phyloP scores from a whole-genome alignment of 2,329 filamentous ascomycete species.

The Ceratocystiopsis minuta region DNA sequence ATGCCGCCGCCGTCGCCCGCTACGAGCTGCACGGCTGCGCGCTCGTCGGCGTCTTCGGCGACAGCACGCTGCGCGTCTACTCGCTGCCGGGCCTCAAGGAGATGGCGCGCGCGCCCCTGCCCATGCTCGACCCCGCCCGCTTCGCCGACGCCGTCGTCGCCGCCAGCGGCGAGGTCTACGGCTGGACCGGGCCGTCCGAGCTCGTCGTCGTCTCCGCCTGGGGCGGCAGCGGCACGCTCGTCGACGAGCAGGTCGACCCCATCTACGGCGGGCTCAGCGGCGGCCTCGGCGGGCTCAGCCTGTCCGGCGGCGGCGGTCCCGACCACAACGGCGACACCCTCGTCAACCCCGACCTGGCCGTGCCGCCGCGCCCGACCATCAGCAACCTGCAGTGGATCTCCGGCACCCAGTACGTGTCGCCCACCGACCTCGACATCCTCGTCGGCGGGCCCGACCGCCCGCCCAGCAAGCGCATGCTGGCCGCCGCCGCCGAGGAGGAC shows the following conservation, averaged over 20 bases:
- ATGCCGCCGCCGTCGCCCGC: slow-evolving; percentile 59
- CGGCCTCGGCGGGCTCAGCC: slow-evolving; percentile 75
- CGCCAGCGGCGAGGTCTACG: slow-evolving; percentile 63
- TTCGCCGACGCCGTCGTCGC: slow-evolving; percentile 53
- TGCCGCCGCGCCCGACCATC: slow-evolving; percentile 76
- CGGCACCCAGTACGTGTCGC: slow-evolving; percentile 79
- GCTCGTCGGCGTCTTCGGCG: slow-evolving; percentile 69
- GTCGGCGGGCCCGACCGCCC: slow-evolving; percentile 81
- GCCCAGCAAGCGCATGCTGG: slow-evolving; percentile 73
- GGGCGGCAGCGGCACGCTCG: slow-evolving; percentile 28
- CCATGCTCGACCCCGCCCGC: slow-evolving; percentile 57
- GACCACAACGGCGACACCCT: slow-evolving; percentile 50
- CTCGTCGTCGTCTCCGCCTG: slow-evolving; percentile 69
- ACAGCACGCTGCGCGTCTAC: slow-evolving; percentile 62
- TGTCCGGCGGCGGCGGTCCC: slow-evolving; percentile 44
- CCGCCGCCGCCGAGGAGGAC: slow-evolving; percentile 59
- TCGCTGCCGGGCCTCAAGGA: slow-evolving; percentile 81
- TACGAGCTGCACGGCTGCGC: slow-evolving; percentile 60
- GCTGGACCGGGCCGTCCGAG: slow-evolving; percentile 79
- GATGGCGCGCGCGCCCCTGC: slow-evolving; percentile 48
- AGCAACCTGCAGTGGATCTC: slow-evolving; percentile 94
- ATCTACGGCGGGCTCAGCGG: slow-evolving; percentile 14
- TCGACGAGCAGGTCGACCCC: slow-evolving; percentile 42
- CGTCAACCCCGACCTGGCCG: slow-evolving; percentile 54
- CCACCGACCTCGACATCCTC: slow-evolving; percentile 71